Base-by-base conservation (phyloP, 306 rosid species). In the Cicer pinnatifidum region DNA sequence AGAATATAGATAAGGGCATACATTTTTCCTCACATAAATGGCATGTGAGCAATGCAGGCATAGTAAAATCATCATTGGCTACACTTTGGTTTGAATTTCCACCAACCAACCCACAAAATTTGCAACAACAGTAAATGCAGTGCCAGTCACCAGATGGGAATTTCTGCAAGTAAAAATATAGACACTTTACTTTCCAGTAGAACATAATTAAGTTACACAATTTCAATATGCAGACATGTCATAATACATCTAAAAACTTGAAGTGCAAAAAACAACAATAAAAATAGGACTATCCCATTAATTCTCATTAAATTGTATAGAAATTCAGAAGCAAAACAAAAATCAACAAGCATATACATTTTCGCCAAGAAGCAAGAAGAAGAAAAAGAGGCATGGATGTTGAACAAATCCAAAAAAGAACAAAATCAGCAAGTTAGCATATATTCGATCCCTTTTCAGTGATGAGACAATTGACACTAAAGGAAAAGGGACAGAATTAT, bases 61-160 rank as follows among this genome's bases (percentile, higher is more conserved):
- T 40, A 17, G 83, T 61, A 59, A 81, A 53, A 67, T 82, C 79
- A 50, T 76, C 87, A 68, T 15, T 0, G 19, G 28, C 82, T 11
- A 80, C 84, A 58, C 68, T 78, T 76, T 76, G 81, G 39, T 78
- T 39, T 64, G 82, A 76, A 67, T 80, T 77, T 39, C 71, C 78
- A 20, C 71, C 75, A 74, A 84, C 87, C 75, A 59, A 72, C 65
- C 96, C 90, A 83, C 99, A 94, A 80, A 85, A 86, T 84, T 90
- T 94, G 95, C 99, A 91, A 75, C 95, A 86, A 67, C 97, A 94
- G 73, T 88, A 94, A 71, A 88, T 72, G 80, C 99, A 94, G 83
- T 86, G 90, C 99, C 99, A 91, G 69, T 87, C 89, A 72, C 97
- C 99, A 48, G 90, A 85, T 71, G 99, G 96, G 77, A 91, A 89